These are phyloP conservation scores for Kazachstania martiniae DNA, from an alignment of 805 yeast genomes.

Conservation along the genomic window DNA sequence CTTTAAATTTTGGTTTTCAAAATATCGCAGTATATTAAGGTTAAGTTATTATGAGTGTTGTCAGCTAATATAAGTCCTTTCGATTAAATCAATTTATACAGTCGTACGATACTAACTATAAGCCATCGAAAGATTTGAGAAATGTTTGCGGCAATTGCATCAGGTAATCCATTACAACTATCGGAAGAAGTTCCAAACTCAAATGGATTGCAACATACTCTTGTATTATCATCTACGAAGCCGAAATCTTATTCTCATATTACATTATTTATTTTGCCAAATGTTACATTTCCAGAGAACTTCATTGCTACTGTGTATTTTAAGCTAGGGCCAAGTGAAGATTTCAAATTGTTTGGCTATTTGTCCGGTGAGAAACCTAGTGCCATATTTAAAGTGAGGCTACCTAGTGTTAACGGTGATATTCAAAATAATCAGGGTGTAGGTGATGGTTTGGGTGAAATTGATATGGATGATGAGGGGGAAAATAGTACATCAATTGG, in stretches of 20 bases:
- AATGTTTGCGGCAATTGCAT: slow-evolving; percentile 32
- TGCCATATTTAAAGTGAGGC: slow-evolving; percentile 76
- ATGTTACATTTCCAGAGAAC: slow-evolving; percentile 56
- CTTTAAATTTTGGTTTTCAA: too few relatives aligned
- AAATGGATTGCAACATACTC: slow-evolving; percentile 28
- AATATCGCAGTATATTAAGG: too few relatives aligned
- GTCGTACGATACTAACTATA: too few relatives aligned
- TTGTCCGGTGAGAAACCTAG: slow-evolving; percentile 64
- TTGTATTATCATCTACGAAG: slow-evolving; percentile 26
- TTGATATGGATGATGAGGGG: slow-evolving; percentile 38
- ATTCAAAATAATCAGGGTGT: slow-evolving; percentile 7
- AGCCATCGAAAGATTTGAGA: too few relatives aligned
- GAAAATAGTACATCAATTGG: slow-evolving; percentile 25
- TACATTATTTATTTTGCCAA: slow-evolving; percentile 78
- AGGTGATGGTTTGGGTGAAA: slow-evolving; percentile 46
- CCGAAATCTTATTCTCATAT: slow-evolving; percentile 48
- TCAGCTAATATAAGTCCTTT: too few relatives aligned
- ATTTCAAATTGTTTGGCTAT: slow-evolving; percentile 59
- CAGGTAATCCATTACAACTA: slow-evolving; percentile 29
- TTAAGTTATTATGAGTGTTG: too few relatives aligned
- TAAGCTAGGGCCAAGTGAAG: slow-evolving; percentile 52
- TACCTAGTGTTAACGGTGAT: slow-evolving; percentile 9
- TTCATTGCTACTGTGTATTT: slow-evolving; percentile 81
- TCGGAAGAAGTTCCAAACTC: slow-evolving; percentile 30
- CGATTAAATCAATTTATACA: too few relatives aligned